A percentile compares a stretch with the other conserved stretches of the same genome.
Conservation (phyloP, 2,329 filamentous ascomycete species). For the Diaporthe sp. region DNA sequence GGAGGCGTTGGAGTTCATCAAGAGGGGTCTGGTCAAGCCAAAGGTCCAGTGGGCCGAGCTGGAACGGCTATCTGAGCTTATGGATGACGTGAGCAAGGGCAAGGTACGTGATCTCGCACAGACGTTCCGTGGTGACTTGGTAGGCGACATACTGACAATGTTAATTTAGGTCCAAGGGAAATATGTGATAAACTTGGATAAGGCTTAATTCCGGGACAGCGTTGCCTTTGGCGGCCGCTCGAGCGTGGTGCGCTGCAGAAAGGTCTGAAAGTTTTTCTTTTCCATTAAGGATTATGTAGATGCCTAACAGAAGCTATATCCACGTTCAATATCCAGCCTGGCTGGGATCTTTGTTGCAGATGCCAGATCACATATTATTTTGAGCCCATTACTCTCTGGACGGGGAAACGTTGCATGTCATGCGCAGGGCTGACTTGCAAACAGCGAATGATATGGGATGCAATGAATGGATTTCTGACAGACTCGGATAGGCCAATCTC, state of each 20-base stretch:
- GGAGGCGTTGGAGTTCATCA: slow-evolving; percentile 57
- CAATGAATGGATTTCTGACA: no score
- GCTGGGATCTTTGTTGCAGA: no score
- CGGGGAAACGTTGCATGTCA: no score
- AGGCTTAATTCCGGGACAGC: background rate
- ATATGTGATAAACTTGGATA: slow-evolving; percentile 39
- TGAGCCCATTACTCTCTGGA: no score
- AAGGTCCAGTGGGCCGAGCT: slow-evolving; percentile 47
- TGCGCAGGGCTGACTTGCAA: no score
- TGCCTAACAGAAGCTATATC: no score
- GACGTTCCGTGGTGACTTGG: fast-evolving
- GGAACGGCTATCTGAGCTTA: slow-evolving; percentile 45
- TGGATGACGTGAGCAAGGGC: slow-evolving; percentile 40
- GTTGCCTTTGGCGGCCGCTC: background rate
- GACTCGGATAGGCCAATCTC: no score
- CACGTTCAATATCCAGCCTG: no score
- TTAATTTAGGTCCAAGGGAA: slow-evolving; percentile 36
- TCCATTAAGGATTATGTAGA: no score
- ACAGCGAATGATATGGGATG: no score
- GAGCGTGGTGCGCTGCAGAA: background rate
- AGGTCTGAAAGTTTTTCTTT: no score
- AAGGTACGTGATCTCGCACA: slow-evolving; percentile 29
- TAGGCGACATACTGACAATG: background rate
- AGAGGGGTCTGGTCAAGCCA: slow-evolving; percentile 50
- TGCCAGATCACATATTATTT: no score